Evolutionary conservation across 1,139 yeast species (phyloP).

Genomic region (Maudiozyma humilis): DNA sequence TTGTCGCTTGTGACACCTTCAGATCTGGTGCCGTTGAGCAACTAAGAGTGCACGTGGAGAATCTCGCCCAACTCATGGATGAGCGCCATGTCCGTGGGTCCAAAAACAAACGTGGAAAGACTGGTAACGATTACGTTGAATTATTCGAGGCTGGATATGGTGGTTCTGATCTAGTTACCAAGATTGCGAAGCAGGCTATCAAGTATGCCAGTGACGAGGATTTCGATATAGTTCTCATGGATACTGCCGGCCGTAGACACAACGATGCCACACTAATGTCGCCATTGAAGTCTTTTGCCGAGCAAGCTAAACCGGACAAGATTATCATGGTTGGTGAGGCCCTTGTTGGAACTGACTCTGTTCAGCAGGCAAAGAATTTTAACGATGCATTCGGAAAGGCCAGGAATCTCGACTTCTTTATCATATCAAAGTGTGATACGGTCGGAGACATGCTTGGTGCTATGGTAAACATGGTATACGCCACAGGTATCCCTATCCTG

Average conservation of each 20-base stretch:
- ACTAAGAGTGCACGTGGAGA: conserved; percentile 83
- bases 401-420: conserved; percentile 78
- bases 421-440: conserved; percentile 91
- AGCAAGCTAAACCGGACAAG: conserved; percentile 90
- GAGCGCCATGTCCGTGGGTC: conserved; percentile 32
- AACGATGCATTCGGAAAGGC: conserved; percentile 86
- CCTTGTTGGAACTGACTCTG: conserved; percentile 93
- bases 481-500: conserved; percentile 89
- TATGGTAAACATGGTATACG: conserved; percentile 95
- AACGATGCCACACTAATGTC: conserved; percentile 94
- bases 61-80: conserved; percentile 56
- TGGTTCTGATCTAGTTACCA: conserved; percentile 85
- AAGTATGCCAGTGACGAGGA: conserved; percentile 57
- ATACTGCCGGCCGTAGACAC: conserved; percentile 96
- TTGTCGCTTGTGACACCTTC: conserved; percentile 97
- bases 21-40: conserved; percentile 98
- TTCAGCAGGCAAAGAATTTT: conserved; percentile 88
- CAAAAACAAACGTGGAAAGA: conserved; percentile 29
- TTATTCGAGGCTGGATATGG: conserved; percentile 94
- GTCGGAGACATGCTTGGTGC: conserved; percentile 96
- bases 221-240: conserved; percentile 84
- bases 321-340: conserved; percentile 99
- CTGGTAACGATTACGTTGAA: conserved; percentile 53
- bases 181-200: conserved; percentile 91
- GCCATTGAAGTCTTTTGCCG: conserved; percentile 89